These are phyloP conservation scores for Tubosaeta sp. DNA, from an alignment of 768 basidiomycete species.

Conservation along the genomic window DNA sequence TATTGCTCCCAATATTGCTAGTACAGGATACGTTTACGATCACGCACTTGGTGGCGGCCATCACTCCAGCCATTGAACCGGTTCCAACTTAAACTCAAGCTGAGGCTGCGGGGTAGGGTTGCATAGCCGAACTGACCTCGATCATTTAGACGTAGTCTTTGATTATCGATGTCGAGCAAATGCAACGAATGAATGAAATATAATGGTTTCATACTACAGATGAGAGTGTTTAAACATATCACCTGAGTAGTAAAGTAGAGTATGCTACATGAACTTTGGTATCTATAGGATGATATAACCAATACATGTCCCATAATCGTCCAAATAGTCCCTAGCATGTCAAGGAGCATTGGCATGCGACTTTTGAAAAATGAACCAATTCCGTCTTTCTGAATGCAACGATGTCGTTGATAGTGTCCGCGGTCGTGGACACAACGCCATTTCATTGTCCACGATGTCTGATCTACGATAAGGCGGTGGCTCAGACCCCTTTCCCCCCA, in stretches of 20 bases:
- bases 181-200: not conserved
- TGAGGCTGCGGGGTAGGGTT: not conserved
- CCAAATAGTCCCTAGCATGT: not conserved
- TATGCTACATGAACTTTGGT: not conserved
- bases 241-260: not conserved
- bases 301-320: not conserved
- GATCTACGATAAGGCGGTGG: conserved; percentile 34
- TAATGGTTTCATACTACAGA: not conserved
- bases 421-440: conserved; percentile 7
- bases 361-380: conserved; percentile 15
- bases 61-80: not conserved
- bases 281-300: not conserved
- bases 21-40: not conserved
- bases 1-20: not conserved
- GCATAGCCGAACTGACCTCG: not conserved
- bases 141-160: not conserved
- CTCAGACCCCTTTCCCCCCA: conserved; percentile 19
- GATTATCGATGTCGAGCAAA: too few relatives aligned
- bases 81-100: not conserved
- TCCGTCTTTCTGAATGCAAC: conserved; percentile 1
- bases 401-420: not conserved
- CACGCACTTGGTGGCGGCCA: not conserved
- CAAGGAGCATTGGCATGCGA: not conserved
- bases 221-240: not conserved
- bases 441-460: conserved; percentile 8